phyloP scores from a whole-genome alignment of 805 yeast species.

The Ogataea kodamae region DNA sequence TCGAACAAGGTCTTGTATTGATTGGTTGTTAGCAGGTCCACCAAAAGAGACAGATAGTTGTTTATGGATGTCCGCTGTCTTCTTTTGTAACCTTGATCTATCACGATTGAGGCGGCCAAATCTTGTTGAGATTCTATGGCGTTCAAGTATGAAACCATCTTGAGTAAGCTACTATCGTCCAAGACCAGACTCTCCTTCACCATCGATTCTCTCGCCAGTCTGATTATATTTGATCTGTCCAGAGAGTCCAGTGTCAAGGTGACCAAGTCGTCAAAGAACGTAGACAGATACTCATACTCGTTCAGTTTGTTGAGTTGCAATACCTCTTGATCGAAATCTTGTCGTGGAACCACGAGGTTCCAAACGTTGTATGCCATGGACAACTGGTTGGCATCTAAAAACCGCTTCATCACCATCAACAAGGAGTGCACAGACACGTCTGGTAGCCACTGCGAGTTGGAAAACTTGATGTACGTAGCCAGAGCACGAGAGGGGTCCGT shows the following conservation, averaged over 20 bases:
- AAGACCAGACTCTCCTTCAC: slow-evolving; percentile 28
- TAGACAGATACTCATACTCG: slow-evolving; percentile 17
- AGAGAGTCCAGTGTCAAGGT: slow-evolving; percentile 20
- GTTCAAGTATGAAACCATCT: slow-evolving; percentile 26
- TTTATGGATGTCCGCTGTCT: slow-evolving; percentile 22
- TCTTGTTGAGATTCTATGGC: slow-evolving; percentile 13
- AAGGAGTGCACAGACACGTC: slow-evolving; percentile 29
- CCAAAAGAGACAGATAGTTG: slow-evolving; percentile 30
- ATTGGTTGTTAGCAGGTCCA: slow-evolving; percentile 27
- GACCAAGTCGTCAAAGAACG: slow-evolving; percentile 23
- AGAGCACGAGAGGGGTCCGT: slow-evolving; percentile 26
- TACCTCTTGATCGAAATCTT: slow-evolving; percentile 30
- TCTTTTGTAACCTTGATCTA: slow-evolving; percentile 33
- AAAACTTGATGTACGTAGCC: slow-evolving; percentile 26
- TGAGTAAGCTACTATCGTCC: slow-evolving; percentile 23
- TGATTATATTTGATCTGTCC: slow-evolving; percentile 26
- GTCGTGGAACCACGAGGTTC: slow-evolving; percentile 30
- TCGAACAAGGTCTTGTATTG: slow-evolving; percentile 19
- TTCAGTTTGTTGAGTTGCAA: slow-evolving; percentile 12
- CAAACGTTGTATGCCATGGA: slow-evolving; percentile 28
- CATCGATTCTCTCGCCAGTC: slow-evolving; percentile 29
- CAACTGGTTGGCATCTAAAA: slow-evolving; percentile 23
- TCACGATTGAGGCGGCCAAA: slow-evolving; percentile 26
- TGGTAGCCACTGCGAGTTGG: slow-evolving; percentile 33
- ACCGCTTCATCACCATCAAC: slow-evolving; percentile 25